Evolutionary conservation across 768 basidiomycete genomes (phyloP), one percentile per base, ranked within the genome.

Genomic region (Auriscalpium vulgare): DNA sequence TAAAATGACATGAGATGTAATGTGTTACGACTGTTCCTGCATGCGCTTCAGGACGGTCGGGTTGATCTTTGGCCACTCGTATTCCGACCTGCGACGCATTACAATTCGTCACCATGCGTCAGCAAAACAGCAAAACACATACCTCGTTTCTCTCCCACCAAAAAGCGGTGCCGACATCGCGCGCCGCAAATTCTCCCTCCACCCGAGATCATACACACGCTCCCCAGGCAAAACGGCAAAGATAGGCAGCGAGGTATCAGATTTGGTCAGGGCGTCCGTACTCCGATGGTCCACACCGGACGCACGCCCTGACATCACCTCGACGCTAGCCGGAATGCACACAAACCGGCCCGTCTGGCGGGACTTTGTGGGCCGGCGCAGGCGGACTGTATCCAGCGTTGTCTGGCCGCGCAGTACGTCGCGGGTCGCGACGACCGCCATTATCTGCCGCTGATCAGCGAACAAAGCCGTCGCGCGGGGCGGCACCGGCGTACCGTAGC

Each of bases 201-300:
- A 61, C 9, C 57, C 62, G 10, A 58, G 57, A 50, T 64, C 63
- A 35, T 64, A 64, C 35, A 64, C 14, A 14, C 53, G 53, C 35
- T 55, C 63, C 8, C 34, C 37, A 7, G 43, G 19, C 17, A 43
- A 29, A 16, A 63, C 51, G 11, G 62, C 50, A 37, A 53, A 60
- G 7, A 55, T 35, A 23, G 52, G 23, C 29, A 38, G 37, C 10
- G 37, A n/a, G 4, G 44, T 50, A 5, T 10, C 23, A 34, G 43
- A 16, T 17, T 6, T 29, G 1, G 11, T 51, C 36, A 21, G 13
- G 19, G 38, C 34, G 19, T 14, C 6, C 11, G 37, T 21, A 50
- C 37, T 29, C 23, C 17, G 21, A 11, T 34, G 16, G 35, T 46
- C n/a, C 37, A 58, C 45, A 9, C 55, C 56, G 21, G 60, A 59